These are phyloP conservation scores for Aspergillus sclerotiicarbonarius DNA, from an alignment of 495 filamentous ascomycete genomes.

Conservation along the genomic window DNA sequence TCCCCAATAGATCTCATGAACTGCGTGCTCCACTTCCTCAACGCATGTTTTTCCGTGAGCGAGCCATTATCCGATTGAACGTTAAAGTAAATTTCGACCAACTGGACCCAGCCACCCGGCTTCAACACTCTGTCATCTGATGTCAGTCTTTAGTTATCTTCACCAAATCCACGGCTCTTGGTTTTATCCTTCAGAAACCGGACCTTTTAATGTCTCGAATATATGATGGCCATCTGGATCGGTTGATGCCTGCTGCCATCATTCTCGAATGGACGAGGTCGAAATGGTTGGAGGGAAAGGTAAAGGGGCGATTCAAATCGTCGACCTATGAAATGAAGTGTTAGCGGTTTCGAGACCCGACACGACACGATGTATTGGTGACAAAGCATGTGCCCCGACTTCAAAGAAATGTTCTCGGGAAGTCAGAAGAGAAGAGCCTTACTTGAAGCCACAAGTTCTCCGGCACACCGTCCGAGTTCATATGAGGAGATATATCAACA, in stretches of 20 bases:
- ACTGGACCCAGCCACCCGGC: slow-evolving; percentile 83
- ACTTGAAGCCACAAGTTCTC: slow-evolving; percentile 71
- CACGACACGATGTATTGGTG: background rate
- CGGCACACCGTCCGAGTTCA: slow-evolving; percentile 65
- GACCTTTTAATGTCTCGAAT: slow-evolving; percentile 71
- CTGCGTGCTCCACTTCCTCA: slow-evolving; percentile 70
- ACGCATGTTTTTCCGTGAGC: slow-evolving; percentile 65
- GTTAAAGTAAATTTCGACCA: slow-evolving; percentile 85
- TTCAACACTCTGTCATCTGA: slow-evolving; percentile 50
- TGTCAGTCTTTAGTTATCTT: slow-evolving; percentile 18
- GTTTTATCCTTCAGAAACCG: slow-evolving; percentile 13
- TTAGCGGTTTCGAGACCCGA: slow-evolving; percentile 22
- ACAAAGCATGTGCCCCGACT: background rate
- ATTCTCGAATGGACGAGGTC: slow-evolving; percentile 87
- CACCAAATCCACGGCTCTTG: background rate
- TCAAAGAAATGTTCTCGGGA: background rate
- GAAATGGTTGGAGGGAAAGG: slow-evolving; percentile 73
- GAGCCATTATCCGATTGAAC: slow-evolving; percentile 89
- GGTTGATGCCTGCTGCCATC: slow-evolving; percentile 75
- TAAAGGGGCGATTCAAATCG: slow-evolving; percentile 74
- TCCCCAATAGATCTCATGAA: slow-evolving; percentile 65
- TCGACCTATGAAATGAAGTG: slow-evolving; percentile 53
- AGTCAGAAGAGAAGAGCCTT: slow-evolving; percentile 13
- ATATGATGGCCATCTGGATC: slow-evolving; percentile 74
- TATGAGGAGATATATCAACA: slow-evolving; percentile 74